Percentiles rank a stretch among this genome's conserved stretches.
Evolutionary conservation across 768 basidiomycete genomes (phyloP).

Genomic region (Hygrophorus russula): DNA sequence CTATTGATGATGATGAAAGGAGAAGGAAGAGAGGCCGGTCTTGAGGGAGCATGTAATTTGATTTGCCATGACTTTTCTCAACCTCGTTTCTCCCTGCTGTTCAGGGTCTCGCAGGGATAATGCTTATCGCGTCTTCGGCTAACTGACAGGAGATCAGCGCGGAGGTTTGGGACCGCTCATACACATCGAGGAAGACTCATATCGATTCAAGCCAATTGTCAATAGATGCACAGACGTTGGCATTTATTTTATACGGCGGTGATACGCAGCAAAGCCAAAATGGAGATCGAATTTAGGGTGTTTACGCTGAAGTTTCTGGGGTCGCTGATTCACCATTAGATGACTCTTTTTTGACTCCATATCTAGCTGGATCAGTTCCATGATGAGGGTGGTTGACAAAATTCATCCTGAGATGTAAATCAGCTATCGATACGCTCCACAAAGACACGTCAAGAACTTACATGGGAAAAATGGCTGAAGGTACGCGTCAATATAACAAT

Average conservation of each 20-base stretch:
- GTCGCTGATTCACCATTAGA: conserved; percentile 10
- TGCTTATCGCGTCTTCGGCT: too few relatives aligned
- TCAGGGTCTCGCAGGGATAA: too few relatives aligned
- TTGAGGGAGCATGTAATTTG: too few relatives aligned
- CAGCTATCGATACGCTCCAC: conserved; percentile 4
- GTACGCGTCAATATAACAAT: conserved; percentile 7
- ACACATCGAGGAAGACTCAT: too few relatives aligned
- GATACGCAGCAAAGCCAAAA: neutral
- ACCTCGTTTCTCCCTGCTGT: too few relatives aligned
- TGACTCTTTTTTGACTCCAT: conserved; percentile 29
- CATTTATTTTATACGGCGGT: too few relatives aligned
- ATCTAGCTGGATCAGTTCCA: conserved; percentile 78
- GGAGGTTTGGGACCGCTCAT: too few relatives aligned
- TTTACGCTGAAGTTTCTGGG: neutral
- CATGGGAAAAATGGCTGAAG: conserved; percentile 65
- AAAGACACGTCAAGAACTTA: conserved; percentile 21
- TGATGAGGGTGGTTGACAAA: conserved; percentile 85
- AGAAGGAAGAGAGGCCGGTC: conserved; percentile 19
- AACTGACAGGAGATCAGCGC: too few relatives aligned
- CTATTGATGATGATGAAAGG: conserved; percentile 12
- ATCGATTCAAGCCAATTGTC: neutral
- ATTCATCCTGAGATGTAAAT: conserved; percentile 64
- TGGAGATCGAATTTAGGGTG: too few relatives aligned
- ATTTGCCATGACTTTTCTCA: too few relatives aligned
- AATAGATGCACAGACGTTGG: neutral